These are phyloP conservation scores for Kodamaea jinghongensis DNA, from an alignment of 805 yeast species.

Conservation along the genomic window DNA sequence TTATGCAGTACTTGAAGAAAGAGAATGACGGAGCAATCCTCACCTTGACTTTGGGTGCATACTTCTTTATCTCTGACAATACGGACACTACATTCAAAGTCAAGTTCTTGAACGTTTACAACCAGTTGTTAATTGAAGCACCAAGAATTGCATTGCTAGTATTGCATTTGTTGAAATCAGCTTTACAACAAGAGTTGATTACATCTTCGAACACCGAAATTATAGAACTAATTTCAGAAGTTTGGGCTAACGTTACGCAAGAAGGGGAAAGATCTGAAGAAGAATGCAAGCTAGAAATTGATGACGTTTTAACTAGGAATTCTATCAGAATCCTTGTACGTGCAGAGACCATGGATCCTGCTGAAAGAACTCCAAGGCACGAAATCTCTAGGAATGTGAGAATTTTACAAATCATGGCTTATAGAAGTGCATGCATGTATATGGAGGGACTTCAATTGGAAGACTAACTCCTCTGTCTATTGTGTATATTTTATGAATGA, in stretches of 20 bases:
- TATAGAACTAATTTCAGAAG: conserved; percentile 27
- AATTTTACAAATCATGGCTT: conserved; percentile 31
- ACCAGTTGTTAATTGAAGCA: conserved; percentile 21
- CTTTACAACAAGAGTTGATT: conserved; percentile 26
- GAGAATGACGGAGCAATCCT: conserved; percentile 19
- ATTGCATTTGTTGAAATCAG: conserved; percentile 29
- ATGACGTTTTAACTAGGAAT: conserved; percentile 17
- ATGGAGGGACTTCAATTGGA: conserved; percentile 37
- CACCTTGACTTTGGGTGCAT: conserved; percentile 29
- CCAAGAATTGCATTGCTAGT: conserved; percentile 23
- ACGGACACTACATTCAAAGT: conserved; percentile 27
- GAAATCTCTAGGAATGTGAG: conserved; percentile 14
- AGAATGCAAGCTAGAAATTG: conserved; percentile 9
- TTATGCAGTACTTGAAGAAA: conserved; percentile 25
- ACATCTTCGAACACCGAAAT: conserved; percentile 25
- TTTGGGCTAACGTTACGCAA: conserved; percentile 18
- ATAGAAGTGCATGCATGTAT: conserved; percentile 34
- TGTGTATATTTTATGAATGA: conserved; percentile 2
- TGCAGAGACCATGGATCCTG: conserved; percentile 4
- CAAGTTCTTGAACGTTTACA: conserved; percentile 29
- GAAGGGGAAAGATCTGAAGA: background rate
- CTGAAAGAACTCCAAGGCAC: conserved; percentile 1
- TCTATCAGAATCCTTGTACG: background rate
- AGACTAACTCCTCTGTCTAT: conserved; percentile 15
- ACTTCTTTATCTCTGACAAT: conserved; percentile 27